Conservation (phyloP, 768 basidiomycete genomes). For the Leccinum incarnatum region DNA sequence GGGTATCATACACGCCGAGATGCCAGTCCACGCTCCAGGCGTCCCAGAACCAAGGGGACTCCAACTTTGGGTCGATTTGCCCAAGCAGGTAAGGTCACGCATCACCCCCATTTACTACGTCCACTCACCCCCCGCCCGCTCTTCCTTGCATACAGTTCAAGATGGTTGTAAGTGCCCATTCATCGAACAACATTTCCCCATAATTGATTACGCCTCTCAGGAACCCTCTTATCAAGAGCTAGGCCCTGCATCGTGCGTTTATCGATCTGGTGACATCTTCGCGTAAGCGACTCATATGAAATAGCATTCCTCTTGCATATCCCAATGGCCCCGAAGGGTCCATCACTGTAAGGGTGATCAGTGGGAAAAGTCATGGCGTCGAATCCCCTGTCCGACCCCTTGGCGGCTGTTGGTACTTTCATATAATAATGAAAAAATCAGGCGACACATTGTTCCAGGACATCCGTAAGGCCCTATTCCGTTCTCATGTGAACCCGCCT, state of each 20-base stretch:
- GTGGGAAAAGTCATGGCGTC: constrained; percentile 81
- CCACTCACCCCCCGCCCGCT: constrained; percentile 15
- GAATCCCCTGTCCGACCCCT: constrained; percentile 88
- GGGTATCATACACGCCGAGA: constrained; percentile 83
- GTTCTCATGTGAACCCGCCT: neutral
- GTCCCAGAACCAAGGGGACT: constrained; percentile 75
- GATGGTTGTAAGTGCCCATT: constrained; percentile 52
- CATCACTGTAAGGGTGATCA: constrained; percentile 78
- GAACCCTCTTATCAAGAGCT: constrained; percentile 87
- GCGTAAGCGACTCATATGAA: constrained; percentile 1
- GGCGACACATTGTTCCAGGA: constrained; percentile 72
- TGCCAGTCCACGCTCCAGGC: constrained; percentile 76
- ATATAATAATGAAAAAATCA: constrained; percentile 62
- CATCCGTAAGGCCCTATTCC: constrained; percentile 54
- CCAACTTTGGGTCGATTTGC: constrained; percentile 86
- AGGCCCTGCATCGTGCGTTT: constrained; percentile 52
- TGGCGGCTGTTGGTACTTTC: constrained; percentile 94
- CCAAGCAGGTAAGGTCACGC: constrained; percentile 50
- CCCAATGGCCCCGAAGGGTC: constrained; percentile 68
- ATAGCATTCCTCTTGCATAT: constrained; percentile 69
- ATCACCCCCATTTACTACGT: neutral
- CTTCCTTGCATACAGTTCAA: constrained; percentile 54
- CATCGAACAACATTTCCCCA: neutral
- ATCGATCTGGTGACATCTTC: constrained; percentile 2
- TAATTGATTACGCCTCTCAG: constrained; percentile 25